Conservation (phyloP, 2,329 filamentous ascomycete species). For the Tolypocladium tundrense region DNA sequence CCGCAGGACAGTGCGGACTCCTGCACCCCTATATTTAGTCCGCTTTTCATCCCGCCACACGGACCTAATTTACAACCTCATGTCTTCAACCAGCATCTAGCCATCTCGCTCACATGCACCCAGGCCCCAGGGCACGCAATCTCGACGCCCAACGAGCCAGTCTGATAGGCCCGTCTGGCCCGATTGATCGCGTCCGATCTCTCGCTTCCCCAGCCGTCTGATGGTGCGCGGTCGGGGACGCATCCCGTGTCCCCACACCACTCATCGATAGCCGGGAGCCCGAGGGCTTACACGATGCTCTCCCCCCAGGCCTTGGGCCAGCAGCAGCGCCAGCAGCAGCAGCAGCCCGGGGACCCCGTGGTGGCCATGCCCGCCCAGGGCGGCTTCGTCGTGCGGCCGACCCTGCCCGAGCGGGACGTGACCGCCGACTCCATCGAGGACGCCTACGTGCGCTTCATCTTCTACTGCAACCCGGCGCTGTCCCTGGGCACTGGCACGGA, state of each 20-base stretch:
- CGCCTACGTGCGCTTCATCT: slow-evolving; percentile 73
- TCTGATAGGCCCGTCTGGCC: background rate
- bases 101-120: background rate
- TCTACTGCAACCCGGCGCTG: slow-evolving; percentile 84
- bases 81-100: background rate
- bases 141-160: background rate
- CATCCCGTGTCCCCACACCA: background rate
- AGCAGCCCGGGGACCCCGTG: background rate
- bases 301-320: background rate
- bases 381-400: slow-evolving; percentile 9
- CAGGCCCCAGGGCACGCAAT: background rate
- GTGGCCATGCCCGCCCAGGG: background rate
- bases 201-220: background rate
- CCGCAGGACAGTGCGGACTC: background rate
- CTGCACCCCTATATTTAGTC: slow-evolving; percentile 2
- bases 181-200: background rate
- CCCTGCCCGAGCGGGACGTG: slow-evolving; percentile 58
- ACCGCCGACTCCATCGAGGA: slow-evolving; percentile 65
- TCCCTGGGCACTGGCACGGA: slow-evolving; percentile 54
- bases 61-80: slow-evolving; percentile 4
- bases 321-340: background rate
- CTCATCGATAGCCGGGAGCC: background rate
- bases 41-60: background rate
- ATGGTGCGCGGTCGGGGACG: background rate
- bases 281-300: background rate